Evolutionary conservation across 768 basidiomycete species (phyloP), one percentile per base, ranked within the genome.

Genomic region (Suillus discolor): DNA sequence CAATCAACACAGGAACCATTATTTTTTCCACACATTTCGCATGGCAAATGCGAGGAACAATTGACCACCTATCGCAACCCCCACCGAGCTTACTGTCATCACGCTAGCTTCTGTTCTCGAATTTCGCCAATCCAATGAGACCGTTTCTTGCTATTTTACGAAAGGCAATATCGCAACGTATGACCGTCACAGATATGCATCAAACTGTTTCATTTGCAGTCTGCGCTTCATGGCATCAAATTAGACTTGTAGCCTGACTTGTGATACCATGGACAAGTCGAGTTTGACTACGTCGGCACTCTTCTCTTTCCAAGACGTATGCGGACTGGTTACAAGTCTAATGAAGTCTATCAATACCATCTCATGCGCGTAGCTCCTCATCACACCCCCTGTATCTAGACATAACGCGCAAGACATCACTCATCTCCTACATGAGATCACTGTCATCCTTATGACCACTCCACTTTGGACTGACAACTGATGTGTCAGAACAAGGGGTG

Each of bases 51-150:
- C 78, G 55, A 69, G 71, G 57, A 38, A 31, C 78, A 76, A 60
- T 75, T 81, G 61, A 89, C 89, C 0, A 74, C 75, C 31, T 89
- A 83, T 71, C 89, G 86, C 67, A 4, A 18, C 72, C 81, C 0
- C 82, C 85, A 20, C 60, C 6, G 60, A 13, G 20, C n/a, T 34
- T 2, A 11, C 44, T 36, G 60, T 64, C 39, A 64, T 64, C 62
- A 18, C 39, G 8, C 73, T 83, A 47, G 74, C 87, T 36, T 83
- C 84, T 15, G 73, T 90, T 42, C 75, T 86, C 8, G 39, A 92
- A 89, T 72, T 92, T 92, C 70, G 91, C 91, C 3, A 89, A 88
- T 0, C 90, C 91, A 4, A 88, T 83, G 59, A 85, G 86, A 45
- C 87, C 11, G 6, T n/a, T 36, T 36, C 54, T 55, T 6, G n/a